These are phyloP conservation scores for Pseudophaeomoniella oleicola DNA, from an alignment of 2,329 filamentous ascomycete genomes.

Conservation along the genomic window DNA sequence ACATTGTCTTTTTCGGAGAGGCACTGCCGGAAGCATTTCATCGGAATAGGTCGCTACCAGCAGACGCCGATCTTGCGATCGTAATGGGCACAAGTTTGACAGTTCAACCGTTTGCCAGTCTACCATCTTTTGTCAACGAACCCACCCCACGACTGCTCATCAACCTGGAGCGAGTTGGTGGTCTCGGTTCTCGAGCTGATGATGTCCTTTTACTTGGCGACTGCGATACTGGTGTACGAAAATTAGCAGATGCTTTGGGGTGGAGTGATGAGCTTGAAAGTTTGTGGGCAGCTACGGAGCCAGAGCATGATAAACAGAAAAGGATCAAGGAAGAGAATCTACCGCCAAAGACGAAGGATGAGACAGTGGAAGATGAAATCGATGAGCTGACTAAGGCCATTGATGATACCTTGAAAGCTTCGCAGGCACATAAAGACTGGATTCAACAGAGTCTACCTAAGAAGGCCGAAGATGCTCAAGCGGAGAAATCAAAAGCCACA, in stretches of 20 bases:
- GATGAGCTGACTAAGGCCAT: constrained; percentile 43
- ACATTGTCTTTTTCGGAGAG: constrained; percentile 92
- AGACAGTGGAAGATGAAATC: constrained; percentile 42
- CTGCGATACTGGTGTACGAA: constrained; percentile 68
- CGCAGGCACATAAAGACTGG: constrained; percentile 29
- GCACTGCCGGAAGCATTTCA: constrained; percentile 53
- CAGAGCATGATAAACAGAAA: constrained; percentile 37
- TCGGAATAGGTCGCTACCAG: constrained; percentile 37
- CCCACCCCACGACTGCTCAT: constrained; percentile 66
- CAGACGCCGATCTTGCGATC: constrained; percentile 60
- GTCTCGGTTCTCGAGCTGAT: constrained; percentile 60
- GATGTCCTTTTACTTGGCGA: constrained; percentile 74
- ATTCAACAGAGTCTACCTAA: constrained; percentile 10
- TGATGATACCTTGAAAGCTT: constrained; percentile 37
- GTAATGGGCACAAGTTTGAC: constrained; percentile 78
- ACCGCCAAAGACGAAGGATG: constrained; percentile 34
- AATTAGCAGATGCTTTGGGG: constrained; percentile 63
- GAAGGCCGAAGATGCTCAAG: background rate
- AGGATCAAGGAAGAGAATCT: constrained; percentile 15
- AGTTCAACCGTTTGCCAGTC: constrained; percentile 76
- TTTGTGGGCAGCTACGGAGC: constrained; percentile 55
- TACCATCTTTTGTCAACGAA: constrained; percentile 51
- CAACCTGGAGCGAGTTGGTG: constrained; percentile 73
- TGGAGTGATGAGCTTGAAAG: constrained; percentile 74
- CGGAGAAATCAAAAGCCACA: too few relatives aligned